Evolutionary conservation across 2,329 filamentous ascomycete genomes (phyloP), one percentile per base, ranked within the genome.

Genomic region (Epichloe sibirici): DNA sequence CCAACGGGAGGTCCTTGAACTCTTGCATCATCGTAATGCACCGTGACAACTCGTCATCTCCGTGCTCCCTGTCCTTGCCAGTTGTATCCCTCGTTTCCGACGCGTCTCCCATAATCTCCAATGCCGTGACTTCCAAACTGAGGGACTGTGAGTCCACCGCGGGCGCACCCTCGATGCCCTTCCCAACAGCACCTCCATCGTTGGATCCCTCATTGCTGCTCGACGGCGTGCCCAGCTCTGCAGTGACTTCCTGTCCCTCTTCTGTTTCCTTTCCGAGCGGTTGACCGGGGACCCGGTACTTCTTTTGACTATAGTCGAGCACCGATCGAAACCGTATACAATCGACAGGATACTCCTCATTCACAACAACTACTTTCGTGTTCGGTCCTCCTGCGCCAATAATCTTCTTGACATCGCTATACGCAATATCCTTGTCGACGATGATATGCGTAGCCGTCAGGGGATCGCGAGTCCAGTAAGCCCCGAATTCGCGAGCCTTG

Each of bases 401-500:
- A 34, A 78, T 74, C 11, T 68, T 71, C 51, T 83, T 65, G 6
- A 95, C 71, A 53, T 90, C 79, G 4, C 74, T 67, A 62, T 82
- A 90, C 0, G 70, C 71, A 48, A 93, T 69, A 1, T 69, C 69
- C 57, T 81, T 84, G 62, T 96, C 90, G 2, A 89, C 83, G 54
- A 97, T 76, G 48, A 95, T 71, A 68, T 95, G 88, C 0, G 86
- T 94, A 15, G 93, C 78, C 23, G 68, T 67, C 0, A 58, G 66
- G 62, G 83, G 79, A 0, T 74, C 68, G 49, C 75, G 76, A 31
- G 81, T 77, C 83, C 90, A 93, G 1, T 65, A 70, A 1, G 85
- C 91, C 44, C 91, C 91, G 64, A 83, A 83, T 60, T 89, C 82
- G 49, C 81, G 76, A 0, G 86, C 83, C 64, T 85, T 90, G 34